These are phyloP conservation scores for Skeletonema grethae DNA, from an alignment of 108 stramenopile genomes.

Conservation along the genomic window DNA sequence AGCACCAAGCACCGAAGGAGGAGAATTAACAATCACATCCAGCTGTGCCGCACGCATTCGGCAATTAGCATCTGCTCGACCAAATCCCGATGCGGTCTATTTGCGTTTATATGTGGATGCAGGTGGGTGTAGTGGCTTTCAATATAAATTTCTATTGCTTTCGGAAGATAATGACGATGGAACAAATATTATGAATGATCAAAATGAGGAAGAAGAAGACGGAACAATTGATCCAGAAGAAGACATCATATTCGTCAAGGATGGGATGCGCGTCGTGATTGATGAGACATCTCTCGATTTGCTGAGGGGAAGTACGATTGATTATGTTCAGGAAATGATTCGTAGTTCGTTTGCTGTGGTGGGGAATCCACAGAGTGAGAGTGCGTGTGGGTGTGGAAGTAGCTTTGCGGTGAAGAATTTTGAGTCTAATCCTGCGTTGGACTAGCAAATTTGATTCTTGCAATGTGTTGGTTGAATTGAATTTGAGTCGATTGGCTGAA, in stretches of 20 bases:
- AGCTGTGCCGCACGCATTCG: conserved; percentile 45
- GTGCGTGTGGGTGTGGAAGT: conserved; percentile 96
- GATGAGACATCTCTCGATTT: conserved; percentile 82
- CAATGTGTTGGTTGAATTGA: too few relatives aligned
- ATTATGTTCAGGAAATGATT: conserved; percentile 97
- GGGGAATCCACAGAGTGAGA: conserved; percentile 95
- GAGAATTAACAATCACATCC: conserved; percentile 34
- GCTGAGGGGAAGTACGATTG: conserved; percentile 89
- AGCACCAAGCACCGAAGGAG: conserved; percentile 3
- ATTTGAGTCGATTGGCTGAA: background rate
- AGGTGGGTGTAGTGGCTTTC: conserved; percentile 89
- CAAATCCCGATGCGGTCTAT: conserved; percentile 52
- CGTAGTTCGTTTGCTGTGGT: conserved; percentile 92
- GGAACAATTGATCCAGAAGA: conserved; percentile 64
- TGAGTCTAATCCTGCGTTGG: conserved; percentile 82
- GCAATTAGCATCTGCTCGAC: conserved; percentile 45
- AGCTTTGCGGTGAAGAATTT: conserved; percentile 98
- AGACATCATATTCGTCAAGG: conserved; percentile 47
- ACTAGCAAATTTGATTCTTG: too few relatives aligned
- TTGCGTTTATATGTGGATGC: conserved; percentile 88
- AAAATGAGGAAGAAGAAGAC: conserved; percentile 39
- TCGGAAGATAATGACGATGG: conserved; percentile 23
- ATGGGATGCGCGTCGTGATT: conserved; percentile 60
- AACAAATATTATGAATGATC: background rate
- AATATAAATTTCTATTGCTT: conserved; percentile 80